Evolutionary conservation across 225 moss, liverwort and hornwort genomes (phyloP).

Genomic region (Marchantia polymorpha): DNA sequence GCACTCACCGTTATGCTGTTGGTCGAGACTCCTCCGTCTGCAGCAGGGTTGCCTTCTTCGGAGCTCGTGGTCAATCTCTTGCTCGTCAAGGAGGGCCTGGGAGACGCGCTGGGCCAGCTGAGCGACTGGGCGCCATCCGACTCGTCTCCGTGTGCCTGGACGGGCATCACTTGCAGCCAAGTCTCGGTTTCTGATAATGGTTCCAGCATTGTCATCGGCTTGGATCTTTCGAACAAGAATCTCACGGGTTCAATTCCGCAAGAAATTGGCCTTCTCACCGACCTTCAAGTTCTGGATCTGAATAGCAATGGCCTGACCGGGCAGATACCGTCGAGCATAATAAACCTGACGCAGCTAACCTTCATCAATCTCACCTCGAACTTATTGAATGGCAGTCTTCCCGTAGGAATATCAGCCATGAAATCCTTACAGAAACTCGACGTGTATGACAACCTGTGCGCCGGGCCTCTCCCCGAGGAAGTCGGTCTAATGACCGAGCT

Average conservation of each 20-base stretch:
- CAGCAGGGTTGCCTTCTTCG: background rate
- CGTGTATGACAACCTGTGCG: conserved; percentile 40
- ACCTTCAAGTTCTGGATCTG: conserved; percentile 37
- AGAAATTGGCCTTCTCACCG: conserved; percentile 39
- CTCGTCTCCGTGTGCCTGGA: conserved; percentile 42
- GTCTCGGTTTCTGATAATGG: conserved; percentile 13
- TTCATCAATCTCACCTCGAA: conserved; percentile 44
- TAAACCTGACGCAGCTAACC: conserved; percentile 35
- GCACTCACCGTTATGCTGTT: background rate
- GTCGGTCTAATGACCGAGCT: conserved; percentile 38
- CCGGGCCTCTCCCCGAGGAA: conserved; percentile 36
- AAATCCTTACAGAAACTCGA: conserved; percentile 31
- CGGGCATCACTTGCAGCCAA: conserved; percentile 34
- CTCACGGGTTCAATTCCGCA: conserved; percentile 44
- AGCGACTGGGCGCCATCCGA: conserved; percentile 32
- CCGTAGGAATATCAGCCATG: conserved; percentile 33
- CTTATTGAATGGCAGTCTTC: conserved; percentile 42
- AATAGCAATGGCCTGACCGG: conserved; percentile 35
- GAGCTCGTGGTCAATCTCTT: conserved; percentile 32
- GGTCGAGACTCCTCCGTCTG: background rate
- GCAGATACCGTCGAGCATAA: conserved; percentile 26
- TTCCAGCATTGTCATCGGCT: conserved; percentile 31
- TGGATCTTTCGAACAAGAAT: conserved; percentile 51
- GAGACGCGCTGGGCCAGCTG: conserved; percentile 29
- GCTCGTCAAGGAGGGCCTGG: conserved; percentile 34